Base-by-base conservation (phyloP, 306 rosid species). In the Vigna unguiculata region DNA sequence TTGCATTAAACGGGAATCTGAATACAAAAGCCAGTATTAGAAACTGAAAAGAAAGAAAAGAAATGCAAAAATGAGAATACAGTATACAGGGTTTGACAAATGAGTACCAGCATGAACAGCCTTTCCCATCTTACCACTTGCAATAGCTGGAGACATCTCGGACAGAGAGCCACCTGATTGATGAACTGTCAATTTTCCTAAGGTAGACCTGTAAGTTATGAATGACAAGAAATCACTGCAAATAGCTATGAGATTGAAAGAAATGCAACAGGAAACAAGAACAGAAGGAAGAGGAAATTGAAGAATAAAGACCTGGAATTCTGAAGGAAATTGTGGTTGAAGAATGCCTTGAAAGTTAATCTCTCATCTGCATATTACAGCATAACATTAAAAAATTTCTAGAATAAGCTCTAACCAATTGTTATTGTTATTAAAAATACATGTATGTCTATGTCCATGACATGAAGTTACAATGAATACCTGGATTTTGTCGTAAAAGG, bases 401-500 rank as follows among this genome's bases (percentile, higher is more conserved):
- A 48, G 51, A 54, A 32, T 40, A 59, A 80, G 75, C 68, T 64
- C 69, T 62, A 68, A 79, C 55, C 7, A 5, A 32, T 32, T 76
- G 82, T 61, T 71, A 32, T 32, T 76, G 82, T 61, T 71, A 75
- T 68, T 59, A 22, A 49, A 45, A 77, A 40, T 38, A 55, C 48
- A 70, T 38, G 19, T 24, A 28, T 28, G 59, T 10, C 7, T 11
- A 21, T 74, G 59, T 10, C 7, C 58, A 71, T 47, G 55, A 51
- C 75, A 48, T 71, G 62, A 11, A 74, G 73, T 72, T 72, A 48
- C 47, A 85, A 69, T 69, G 71, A 47, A 81, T 84, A 96, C 98
- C 97, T 70, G 99, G 98, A 59, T 87, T 85, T 92, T 78, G 83
- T 61, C 96, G 93, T 82, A 96, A 82, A 55, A 96, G 99, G 60